A percentile compares a stretch with the other conserved stretches of the same genome.
Evolutionary conservation across 2,329 filamentous ascomycete species (phyloP).

Genomic region (Cadophora sp.): DNA sequence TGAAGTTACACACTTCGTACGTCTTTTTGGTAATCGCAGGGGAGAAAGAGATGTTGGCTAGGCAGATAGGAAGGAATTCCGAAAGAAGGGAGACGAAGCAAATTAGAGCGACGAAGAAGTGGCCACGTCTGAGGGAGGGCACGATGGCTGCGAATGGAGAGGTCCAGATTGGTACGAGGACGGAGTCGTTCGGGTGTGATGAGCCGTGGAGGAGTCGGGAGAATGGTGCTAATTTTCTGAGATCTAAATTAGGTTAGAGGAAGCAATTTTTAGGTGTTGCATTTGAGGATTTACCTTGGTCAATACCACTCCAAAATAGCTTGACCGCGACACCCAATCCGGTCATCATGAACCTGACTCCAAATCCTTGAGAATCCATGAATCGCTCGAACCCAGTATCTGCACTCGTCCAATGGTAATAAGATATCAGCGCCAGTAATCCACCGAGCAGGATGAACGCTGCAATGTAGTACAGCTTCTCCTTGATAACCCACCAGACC

Average conservation of each 20-base stretch:
- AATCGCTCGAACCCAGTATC: constrained; percentile 49
- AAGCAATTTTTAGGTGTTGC: background rate
- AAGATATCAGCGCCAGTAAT: constrained; percentile 48
- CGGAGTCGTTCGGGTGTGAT: constrained; percentile 47
- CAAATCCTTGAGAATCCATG: constrained; percentile 51
- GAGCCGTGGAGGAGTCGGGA: constrained; percentile 47
- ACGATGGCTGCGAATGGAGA: constrained; percentile 55
- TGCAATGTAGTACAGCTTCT: constrained; percentile 24
- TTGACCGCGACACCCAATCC: constrained; percentile 49
- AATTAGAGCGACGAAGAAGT: constrained; percentile 51
- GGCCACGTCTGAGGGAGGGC: constrained; percentile 46
- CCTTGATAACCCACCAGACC: constrained; percentile 21
- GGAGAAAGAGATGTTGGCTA: constrained; percentile 57
- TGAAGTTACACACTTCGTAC: constrained; percentile 51
- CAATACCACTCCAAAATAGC: constrained; percentile 52
- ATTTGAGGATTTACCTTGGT: constrained; percentile 44
- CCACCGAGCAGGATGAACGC: constrained; percentile 29
- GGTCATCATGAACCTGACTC: constrained; percentile 51
- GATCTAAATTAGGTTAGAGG: constrained; percentile 45
- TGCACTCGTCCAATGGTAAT: constrained; percentile 48
- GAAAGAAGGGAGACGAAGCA: constrained; percentile 53
- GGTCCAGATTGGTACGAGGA: constrained; percentile 51
- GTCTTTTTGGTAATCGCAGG: constrained; percentile 50
- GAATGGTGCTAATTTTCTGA: constrained; percentile 55
- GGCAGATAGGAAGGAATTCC: constrained; percentile 57